phyloP scores from a whole-genome alignment of 2,329 filamentous ascomycete genomes.

The Tolypocladium inflatum region DNA sequence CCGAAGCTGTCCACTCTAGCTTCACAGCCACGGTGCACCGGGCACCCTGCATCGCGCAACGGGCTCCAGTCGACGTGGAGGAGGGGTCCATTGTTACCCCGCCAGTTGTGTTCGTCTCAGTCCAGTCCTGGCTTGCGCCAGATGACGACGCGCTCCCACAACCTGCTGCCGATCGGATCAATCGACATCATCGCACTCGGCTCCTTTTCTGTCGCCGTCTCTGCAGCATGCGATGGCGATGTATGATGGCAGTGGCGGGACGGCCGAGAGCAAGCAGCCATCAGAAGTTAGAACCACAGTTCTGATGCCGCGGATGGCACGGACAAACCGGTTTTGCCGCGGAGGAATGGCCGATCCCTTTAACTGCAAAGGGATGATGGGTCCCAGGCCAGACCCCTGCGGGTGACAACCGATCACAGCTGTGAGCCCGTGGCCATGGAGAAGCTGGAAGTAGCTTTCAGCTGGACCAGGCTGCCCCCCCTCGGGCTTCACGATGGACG shows the following conservation, averaged over 20 bases:
- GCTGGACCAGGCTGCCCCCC: conserved; percentile 5
- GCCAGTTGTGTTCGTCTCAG: background rate
- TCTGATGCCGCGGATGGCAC: background rate
- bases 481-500: conserved; percentile 1
- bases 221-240: background rate
- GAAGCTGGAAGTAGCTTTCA: conserved; percentile 5
- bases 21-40: background rate
- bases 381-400: background rate
- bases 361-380: background rate
- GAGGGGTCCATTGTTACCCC: background rate
- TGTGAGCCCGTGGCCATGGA: conserved; percentile 3
- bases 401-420: background rate
- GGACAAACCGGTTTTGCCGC: background rate
- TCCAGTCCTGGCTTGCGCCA: background rate
- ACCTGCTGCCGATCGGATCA: background rate
- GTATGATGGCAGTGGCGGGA: background rate
- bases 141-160: background rate
- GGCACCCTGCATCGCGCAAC: background rate
- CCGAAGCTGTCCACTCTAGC: background rate
- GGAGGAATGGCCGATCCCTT: background rate
- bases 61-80: background rate
- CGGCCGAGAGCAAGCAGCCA: background rate
- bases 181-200: background rate
- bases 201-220: background rate
- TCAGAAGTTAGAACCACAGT: background rate